Evolutionary conservation across 805 yeast species (phyloP), one percentile per base, ranked within the genome.

Genomic region (Candida insectorum): DNA sequence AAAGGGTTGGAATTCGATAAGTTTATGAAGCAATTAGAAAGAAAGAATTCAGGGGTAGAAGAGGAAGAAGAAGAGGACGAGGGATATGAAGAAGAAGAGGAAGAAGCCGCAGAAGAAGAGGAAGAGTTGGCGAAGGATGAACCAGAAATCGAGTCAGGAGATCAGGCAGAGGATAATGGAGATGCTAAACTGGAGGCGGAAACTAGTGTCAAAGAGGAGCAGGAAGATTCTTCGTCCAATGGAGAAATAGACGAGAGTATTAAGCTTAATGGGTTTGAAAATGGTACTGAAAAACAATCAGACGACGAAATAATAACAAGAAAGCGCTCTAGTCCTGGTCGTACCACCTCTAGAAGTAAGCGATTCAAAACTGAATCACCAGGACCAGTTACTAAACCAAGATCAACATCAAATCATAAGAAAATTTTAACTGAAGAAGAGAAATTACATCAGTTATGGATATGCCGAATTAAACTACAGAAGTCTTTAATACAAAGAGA

Each of bases 391-490:
- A 14, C 14, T 5, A 26, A 33, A 11, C n/a, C n/a, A n/a, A n/a
- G n/a, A n/a, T n/a, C n/a, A n/a, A n/a, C n/a, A n/a, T 8, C 10
- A 8, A 15, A 16, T 26, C 25, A 33, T 19, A 15, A n/a, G 19
- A 34, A 39, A 21, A 28, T 21, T 13, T 15, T 39, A 43, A 25
- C 60, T 7, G 66, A 62, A 12, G 67, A 65, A 26, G 73, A 68
- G 36, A 60, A 59, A 40, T 62, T 62, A 33, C 69, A 65, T 30
- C 71, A 66, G 45, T 54, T 69, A 31, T 68, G 73, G 72, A 52
- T 62, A 5, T 71, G 75, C 43, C 59, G 79, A 23, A 65, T 65
- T 28, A 65, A 61, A 39, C 58, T 74, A 27, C 79, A 74, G 51
- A 56, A 69, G 44, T 64, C 75, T 6, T 54, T 74, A 17, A 58